A percentile compares a stretch with the other conserved stretches of the same genome.
These are phyloP conservation scores for Apocynum venetum DNA, from an alignment of 257 asterid species.

Conservation along the genomic window DNA sequence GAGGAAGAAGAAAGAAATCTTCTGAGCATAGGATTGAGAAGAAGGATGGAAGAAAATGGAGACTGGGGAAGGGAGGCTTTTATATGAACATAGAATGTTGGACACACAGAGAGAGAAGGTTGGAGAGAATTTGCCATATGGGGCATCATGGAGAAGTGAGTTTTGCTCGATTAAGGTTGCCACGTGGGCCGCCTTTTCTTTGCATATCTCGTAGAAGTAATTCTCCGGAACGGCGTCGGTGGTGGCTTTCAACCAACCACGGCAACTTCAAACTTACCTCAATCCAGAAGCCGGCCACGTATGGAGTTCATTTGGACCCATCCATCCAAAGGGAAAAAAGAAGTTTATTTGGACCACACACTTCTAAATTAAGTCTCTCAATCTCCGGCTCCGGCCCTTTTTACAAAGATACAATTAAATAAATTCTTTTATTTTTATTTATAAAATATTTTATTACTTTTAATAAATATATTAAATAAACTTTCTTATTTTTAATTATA, in stretches of 20 bases:
- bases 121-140: slow-evolving; percentile 25
- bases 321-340: too few relatives aligned
- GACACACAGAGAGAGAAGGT: slow-evolving; percentile 2
- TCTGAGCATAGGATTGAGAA: slow-evolving; percentile 38
- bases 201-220: background rate
- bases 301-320: too few relatives aligned
- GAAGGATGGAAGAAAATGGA: slow-evolving; percentile 4
- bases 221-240: background rate
- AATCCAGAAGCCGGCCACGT: too few relatives aligned
- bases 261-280: background rate
- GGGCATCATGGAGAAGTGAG: background rate
- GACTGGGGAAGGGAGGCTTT: background rate
- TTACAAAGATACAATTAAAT: too few relatives aligned
- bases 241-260: background rate
- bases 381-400: too few relatives aligned
- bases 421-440: too few relatives aligned
- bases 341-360: too few relatives aligned
- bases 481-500: too few relatives aligned
- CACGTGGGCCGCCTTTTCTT: slow-evolving; percentile 20
- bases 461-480: too few relatives aligned
- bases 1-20: slow-evolving; percentile 35
- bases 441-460: too few relatives aligned
- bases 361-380: too few relatives aligned
- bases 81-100: background rate
- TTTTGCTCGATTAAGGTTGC: background rate